Conservation (phyloP, 1,284 basidiomycete genomes). For the Ceratobasidium theobromae region DNA sequence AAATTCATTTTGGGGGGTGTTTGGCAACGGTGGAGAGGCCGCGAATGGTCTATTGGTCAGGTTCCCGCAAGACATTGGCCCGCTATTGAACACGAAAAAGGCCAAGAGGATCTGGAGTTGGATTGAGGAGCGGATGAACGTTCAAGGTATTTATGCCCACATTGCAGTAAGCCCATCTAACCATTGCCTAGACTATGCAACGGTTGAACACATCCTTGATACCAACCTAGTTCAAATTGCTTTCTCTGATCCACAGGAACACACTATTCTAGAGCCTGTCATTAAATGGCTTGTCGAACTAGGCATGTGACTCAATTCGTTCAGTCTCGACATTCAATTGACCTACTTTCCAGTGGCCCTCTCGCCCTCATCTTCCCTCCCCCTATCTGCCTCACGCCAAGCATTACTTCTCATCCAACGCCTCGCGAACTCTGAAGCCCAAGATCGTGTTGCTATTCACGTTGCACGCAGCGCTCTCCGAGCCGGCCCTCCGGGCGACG, state of each 20-base stretch:
- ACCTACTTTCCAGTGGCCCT: background rate
- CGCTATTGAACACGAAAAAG: background rate
- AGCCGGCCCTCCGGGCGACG: slow-evolving; percentile 3
- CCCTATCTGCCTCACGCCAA: background rate
- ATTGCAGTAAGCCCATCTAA: background rate
- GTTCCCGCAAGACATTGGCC: background rate
- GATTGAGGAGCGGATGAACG: background rate
- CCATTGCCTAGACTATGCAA: background rate
- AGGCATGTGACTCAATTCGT: background rate
- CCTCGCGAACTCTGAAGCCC: background rate
- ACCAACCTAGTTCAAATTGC: background rate
- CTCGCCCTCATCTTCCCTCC: background rate
- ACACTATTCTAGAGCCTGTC: background rate
- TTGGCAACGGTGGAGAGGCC: background rate
- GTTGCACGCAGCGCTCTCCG: slow-evolving; percentile 10
- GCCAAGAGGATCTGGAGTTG: background rate
- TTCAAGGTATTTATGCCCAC: background rate
- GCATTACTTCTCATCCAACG: background rate
- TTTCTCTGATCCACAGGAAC: background rate
- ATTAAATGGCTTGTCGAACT: slow-evolving; percentile 18
- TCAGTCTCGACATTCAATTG: background rate
- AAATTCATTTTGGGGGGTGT: background rate
- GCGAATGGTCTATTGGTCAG: background rate
- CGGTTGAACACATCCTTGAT: background rate
- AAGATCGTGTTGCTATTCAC: slow-evolving; percentile 9